phyloP scores from a whole-genome alignment of 1,284 basidiomycete genomes.

The Leccinum proximum region DNA sequence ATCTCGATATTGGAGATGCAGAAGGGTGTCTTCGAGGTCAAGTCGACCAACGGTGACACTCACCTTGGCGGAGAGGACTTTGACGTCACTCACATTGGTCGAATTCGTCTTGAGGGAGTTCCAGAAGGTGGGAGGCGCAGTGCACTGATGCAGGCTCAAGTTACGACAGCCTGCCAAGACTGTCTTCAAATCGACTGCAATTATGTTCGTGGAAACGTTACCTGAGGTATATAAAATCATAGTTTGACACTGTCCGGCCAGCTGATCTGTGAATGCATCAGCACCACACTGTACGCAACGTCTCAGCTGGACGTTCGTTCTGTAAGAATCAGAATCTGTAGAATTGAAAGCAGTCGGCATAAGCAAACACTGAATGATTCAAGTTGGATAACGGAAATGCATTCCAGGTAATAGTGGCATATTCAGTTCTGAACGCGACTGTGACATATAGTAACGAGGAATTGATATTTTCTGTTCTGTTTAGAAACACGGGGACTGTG shows the following conservation, averaged over 20 bases:
- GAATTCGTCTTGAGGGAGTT: slow-evolving; percentile 89
- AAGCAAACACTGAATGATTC: no score
- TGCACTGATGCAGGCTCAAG: neutral
- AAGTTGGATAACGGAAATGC: no score
- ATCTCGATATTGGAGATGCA: slow-evolving; percentile 99
- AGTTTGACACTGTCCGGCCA: neutral
- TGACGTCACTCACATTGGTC: slow-evolving; percentile 87
- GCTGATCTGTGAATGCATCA: neutral
- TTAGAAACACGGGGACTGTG: neutral
- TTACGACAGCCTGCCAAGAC: neutral
- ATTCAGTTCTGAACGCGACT: no score
- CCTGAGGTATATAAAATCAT: neutral
- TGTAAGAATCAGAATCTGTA: no score
- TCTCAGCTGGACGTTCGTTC: no score
- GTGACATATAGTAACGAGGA: neutral
- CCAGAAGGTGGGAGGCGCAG: slow-evolving; percentile 64
- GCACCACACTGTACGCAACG: no score
- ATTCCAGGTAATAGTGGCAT: no score
- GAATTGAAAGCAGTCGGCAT: no score
- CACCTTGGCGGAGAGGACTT: slow-evolving; percentile 99
- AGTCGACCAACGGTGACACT: slow-evolving; percentile 99
- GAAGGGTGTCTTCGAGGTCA: slow-evolving; percentile 99
- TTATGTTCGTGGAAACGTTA: neutral
- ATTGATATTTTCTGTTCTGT: neutral
- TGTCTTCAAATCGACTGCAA: neutral